A percentile compares a stretch with the other conserved stretches of the same genome.
These are phyloP conservation scores for Wickerhamomyces bisporus DNA, from an alignment of 805 yeast genomes.

Conservation along the genomic window DNA sequence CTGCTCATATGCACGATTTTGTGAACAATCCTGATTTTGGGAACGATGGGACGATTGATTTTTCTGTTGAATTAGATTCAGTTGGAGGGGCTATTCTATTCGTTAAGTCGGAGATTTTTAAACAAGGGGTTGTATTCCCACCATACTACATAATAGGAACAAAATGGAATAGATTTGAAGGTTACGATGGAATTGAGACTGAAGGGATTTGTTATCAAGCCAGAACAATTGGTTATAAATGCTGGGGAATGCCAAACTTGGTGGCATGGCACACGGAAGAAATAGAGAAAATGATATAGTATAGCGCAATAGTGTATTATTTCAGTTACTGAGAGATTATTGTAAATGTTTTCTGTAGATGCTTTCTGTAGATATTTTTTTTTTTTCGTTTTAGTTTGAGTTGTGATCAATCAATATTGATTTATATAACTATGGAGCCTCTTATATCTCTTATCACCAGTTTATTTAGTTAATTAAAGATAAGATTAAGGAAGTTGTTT, in stretches of 20 bases:
- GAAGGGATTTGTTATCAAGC: slow-evolving; percentile 49
- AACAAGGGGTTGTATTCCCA: slow-evolving; percentile 43
- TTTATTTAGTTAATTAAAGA: too few relatives aligned
- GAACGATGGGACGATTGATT: slow-evolving; percentile 6
- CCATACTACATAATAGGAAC: slow-evolving; percentile 41
- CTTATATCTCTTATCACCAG: too few relatives aligned
- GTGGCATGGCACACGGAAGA: slow-evolving; percentile 33
- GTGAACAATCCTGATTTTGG: slow-evolving; percentile 5
- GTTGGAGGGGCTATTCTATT: slow-evolving; percentile 50
- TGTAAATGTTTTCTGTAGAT: too few relatives aligned
- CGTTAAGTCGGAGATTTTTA: slow-evolving; percentile 36
- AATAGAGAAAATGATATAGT: background rate
- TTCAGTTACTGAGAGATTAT: too few relatives aligned
- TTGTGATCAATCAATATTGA: too few relatives aligned
- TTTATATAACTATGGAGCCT: too few relatives aligned
- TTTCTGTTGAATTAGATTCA: slow-evolving; percentile 33
- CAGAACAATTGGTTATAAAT: slow-evolving; percentile 36
- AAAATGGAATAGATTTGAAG: slow-evolving; percentile 40
- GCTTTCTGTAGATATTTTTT: too few relatives aligned
- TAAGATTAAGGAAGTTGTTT: too few relatives aligned
- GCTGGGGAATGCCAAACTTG: slow-evolving; percentile 46
- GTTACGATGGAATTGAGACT: slow-evolving; percentile 51
- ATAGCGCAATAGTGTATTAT: background rate
- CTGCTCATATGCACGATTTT: slow-evolving; percentile 19
- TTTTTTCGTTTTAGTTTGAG: too few relatives aligned